Base-by-base conservation (phyloP, 2,329 filamentous ascomycete species). In the Hypomyces perniciosus region DNA sequence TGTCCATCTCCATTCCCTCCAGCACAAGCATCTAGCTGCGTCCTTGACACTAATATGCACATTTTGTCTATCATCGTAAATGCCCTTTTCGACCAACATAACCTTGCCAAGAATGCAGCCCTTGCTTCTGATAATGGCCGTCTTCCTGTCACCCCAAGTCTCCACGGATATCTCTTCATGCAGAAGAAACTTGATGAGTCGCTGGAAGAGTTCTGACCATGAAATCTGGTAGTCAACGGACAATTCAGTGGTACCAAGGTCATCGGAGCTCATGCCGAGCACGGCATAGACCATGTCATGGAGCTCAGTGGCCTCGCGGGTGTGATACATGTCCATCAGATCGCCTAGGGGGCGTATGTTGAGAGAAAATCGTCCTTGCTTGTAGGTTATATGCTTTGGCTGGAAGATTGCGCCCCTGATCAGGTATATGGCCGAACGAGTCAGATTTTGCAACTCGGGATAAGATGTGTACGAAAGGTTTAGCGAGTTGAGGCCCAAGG, bases 281-380 rank as follows among this genome's bases (percentile, higher is more conserved):
- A 55, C 39, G 5, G 56, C 58, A 45, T 59, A 60, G 4, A 60
- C 53, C 29, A 58, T 60, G 35, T 60, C 58, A 20, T 54, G 55
- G n/a, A 53, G 52, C 37, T 60, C 58, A 9, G 53, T 52, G 7
- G 58, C 52, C 26, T 56, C 56, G 29, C 47, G 46, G 2, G 46
- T 29, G 10, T 49, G 50, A 31, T 52, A 52, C 50, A 49, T 49
- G 33, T 52, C 50, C 13, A 52, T 39, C 6, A 52, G 34, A 9
- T 40, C 46, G 12, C 50, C 50, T 6, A 52, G 46, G 28, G 50
- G 40, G 1, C 50, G 39, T 38, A 52, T 44, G 20, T 49, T 40
- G n/a, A 79, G 51, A 41, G 47, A 49, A 41, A 44, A 26, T 4
- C 27, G 39, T 3, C 47, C 33, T 0, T 26, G 27, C 9, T 12